Evolutionary conservation across 2,329 filamentous ascomycete genomes (phyloP), one percentile per base, ranked within the genome.

Genomic region (Penicillium aurantiogriseum): DNA sequence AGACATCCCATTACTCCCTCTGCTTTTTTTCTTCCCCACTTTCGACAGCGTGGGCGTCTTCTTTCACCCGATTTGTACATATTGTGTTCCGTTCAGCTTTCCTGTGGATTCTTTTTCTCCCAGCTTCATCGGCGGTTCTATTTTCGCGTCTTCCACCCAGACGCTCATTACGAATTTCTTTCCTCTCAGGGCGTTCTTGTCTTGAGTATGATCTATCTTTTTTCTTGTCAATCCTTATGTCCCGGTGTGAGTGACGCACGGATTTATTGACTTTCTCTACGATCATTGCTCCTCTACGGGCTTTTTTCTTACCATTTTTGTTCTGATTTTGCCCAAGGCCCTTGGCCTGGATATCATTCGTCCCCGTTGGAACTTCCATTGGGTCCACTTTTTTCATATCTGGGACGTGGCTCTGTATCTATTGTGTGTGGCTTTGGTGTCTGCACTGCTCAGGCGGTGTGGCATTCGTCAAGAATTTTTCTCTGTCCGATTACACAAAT

Each of bases 181-280:
- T 72, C 44, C 64, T 56, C 64, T 67, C 63, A 62, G 60, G 61
- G 59, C 64, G 62, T 67, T 56, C 43, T 64, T 62, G 51, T 58
- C 69, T 66, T 68, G 71, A 69, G 69, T 69, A 69, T 63, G 67
- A 72, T 63, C 61, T 67, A 54, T 64, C 58, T 52, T 56, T 54
- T 62, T 71, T 72, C 65, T 66, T 68, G 68, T 70, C 70, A 60
- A 67, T 74, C 71, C 40, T 74, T 50, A 69, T 67, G 66, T 67
- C 63, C 61, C 62, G 60, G 69, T 69, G 63, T 65, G 58, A 59
- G 58, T 63, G 61, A 62, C 60, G 62, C 61, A 62, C 67, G 62
- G 59, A 54, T 66, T 61, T 46, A 63, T 66, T 65, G 57, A 64
- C 58, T 49, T 64, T 67, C 61, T 63, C 63, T 58, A 63, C 65